Evolutionary conservation across 805 yeast genomes (phyloP), one percentile per base, ranked within the genome.

Genomic region (Wickerhamiella azyma): DNA sequence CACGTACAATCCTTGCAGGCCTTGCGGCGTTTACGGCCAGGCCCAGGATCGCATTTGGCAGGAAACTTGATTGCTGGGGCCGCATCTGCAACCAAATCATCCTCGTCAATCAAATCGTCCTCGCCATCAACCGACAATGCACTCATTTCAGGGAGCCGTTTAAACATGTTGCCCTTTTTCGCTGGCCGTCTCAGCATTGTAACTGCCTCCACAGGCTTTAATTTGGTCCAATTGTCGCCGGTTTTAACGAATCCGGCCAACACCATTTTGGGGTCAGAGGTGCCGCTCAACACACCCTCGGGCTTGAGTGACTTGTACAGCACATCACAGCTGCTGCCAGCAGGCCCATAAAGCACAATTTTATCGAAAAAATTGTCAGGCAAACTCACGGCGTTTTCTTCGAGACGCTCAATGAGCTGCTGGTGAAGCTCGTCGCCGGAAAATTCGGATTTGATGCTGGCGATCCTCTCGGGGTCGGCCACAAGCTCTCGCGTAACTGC

Each of bases 1-100:
- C 99, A 92, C 0, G 96, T 81, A 65, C 99, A 92, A 65, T 92
- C 96, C 66, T 88, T 92, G 69, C 99, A 92, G 0, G 99, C 98
- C 66, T 79, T 85, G 68, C 89, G 77, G 61, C 94, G 74, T 65
- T 72, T 75, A 54, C 67, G 66, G 18, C 69, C 68, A 1, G 66
- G 64, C 2, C 61, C 63, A 2, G 67, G 68, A 24, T 72, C 75
- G 59, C 85, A 77, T 53, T 72, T 69, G 41, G 72, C 68, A 13
- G 92, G 89, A 26, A 73, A 69, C 21, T 74, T 67, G 41, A 77
- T 64, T 50, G 70, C 66, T 41, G 52, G 58, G 3, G 52, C 41
- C 10, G 50, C 48, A 44, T 69, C 76, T 13, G 55, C 62, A 33
- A 76, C 60, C 26, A 75, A 64, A n/a, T 73, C 76, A 51, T 75